These are phyloP conservation scores for Nannochloris sp. DNA, from an alignment of 139 green algal species.

Conservation along the genomic window DNA sequence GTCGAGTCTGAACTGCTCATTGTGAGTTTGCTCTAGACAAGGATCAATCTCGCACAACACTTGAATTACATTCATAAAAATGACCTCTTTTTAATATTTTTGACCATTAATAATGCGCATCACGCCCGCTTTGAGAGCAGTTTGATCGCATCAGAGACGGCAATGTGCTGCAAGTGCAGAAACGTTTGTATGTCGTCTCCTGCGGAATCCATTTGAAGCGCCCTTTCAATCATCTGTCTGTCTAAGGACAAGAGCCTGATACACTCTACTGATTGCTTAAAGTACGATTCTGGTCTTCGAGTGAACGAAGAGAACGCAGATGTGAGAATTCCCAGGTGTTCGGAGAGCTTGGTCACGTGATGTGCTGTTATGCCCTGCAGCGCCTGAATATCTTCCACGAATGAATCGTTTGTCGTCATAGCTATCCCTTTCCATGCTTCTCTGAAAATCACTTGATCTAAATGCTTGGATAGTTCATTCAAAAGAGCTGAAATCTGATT, in stretches of 20 bases:
- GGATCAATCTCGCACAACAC: too few relatives aligned
- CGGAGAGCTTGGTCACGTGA: slow-evolving; percentile 21
- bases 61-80: too few relatives aligned
- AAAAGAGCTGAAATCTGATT: slow-evolving; percentile 23
- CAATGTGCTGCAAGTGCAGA: too few relatives aligned
- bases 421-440: slow-evolving; percentile 39
- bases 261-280: slow-evolving; percentile 38
- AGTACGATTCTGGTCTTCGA: slow-evolving; percentile 31
- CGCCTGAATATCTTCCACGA: slow-evolving; percentile 48
- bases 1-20: not conserved
- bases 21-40: too few relatives aligned
- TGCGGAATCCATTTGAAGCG: too few relatives aligned
- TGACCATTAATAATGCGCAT: too few relatives aligned
- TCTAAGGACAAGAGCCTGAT: not conserved
- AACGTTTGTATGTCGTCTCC: too few relatives aligned
- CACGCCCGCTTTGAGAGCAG: too few relatives aligned
- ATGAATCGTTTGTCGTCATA: slow-evolving; percentile 24
- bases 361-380: slow-evolving; percentile 29
- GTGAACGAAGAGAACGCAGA: slow-evolving; percentile 35
- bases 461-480: slow-evolving; percentile 11
- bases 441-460: slow-evolving; percentile 44
- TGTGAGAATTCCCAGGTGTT: slow-evolving; percentile 21
- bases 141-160: too few relatives aligned
- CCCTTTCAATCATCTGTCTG: too few relatives aligned
- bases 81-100: too few relatives aligned